Percentiles rank a stretch among this genome's conserved stretches.
These are phyloP conservation scores for Haberlea rhodopensis DNA, from an alignment of 257 asterid species.

Conservation along the genomic window DNA sequence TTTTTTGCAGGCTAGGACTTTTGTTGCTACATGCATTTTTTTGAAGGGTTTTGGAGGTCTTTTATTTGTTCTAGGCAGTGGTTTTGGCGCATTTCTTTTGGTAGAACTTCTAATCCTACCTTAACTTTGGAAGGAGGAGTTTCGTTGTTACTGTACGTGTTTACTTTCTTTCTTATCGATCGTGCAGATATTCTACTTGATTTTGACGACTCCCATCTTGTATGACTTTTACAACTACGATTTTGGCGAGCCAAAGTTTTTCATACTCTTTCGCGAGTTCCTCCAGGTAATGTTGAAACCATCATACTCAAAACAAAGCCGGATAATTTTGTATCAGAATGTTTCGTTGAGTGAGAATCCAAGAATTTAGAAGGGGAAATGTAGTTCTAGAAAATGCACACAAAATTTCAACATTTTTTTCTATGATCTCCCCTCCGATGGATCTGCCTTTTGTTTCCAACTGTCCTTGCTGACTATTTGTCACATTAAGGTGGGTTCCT, in stretches of 20 bases:
- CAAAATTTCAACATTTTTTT: no score
- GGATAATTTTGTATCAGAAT: background rate
- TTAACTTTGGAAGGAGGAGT: constrained; percentile 3
- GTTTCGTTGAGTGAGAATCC: no score
- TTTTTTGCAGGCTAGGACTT: constrained; percentile 52
- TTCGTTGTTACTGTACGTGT: background rate
- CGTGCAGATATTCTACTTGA: constrained; percentile 64
- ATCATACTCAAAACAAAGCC: background rate
- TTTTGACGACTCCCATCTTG: constrained; percentile 60
- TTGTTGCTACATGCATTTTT: constrained; percentile 61
- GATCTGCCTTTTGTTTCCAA: no score
- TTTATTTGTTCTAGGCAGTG: constrained; percentile 77
- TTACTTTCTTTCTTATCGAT: constrained; percentile 14
- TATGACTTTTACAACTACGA: constrained; percentile 59
- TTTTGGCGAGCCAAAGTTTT: constrained; percentile 45
- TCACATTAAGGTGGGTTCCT: no score
- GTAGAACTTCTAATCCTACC: constrained; percentile 37
- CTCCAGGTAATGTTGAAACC: constrained; percentile 53
- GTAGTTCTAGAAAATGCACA: no score
- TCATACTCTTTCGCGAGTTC: constrained; percentile 47
- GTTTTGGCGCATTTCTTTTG: constrained; percentile 72
- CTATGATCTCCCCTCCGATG: no score
- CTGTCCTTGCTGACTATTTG: no score
- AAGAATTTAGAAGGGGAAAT: no score
- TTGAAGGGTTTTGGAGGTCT: constrained; percentile 88